phyloP scores from a whole-genome alignment of 352 stramenopile species.

The Pythium phragmiticola region DNA sequence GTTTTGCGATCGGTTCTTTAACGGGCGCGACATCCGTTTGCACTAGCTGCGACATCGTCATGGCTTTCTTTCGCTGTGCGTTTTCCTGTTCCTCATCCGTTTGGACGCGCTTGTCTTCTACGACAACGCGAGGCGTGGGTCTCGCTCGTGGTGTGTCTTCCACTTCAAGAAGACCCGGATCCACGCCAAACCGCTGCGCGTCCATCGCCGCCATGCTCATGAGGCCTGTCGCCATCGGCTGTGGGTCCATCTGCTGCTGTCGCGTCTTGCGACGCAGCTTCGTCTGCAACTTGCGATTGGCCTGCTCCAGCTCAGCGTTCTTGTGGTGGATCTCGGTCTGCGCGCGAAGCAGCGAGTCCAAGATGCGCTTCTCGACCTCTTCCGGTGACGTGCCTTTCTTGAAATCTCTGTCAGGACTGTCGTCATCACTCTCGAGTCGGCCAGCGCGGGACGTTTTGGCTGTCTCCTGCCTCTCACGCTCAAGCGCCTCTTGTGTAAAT shows the following conservation, averaged over 20 bases:
- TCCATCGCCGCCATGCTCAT: constrained; percentile 63
- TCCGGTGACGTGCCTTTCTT: constrained; percentile 20
- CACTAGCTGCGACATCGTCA: constrained; percentile 24
- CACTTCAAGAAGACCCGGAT: constrained; percentile 35
- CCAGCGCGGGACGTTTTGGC: constrained; percentile 36
- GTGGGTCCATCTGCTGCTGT: constrained; percentile 24
- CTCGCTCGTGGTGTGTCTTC: constrained; percentile 6
- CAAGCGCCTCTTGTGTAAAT: constrained; percentile 59
- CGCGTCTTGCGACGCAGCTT: constrained; percentile 46
- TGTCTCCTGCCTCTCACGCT: constrained; percentile 35
- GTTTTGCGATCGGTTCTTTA: background rate
- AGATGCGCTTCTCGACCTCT: constrained; percentile 54
- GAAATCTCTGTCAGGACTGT: background rate
- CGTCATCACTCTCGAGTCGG: constrained; percentile 50
- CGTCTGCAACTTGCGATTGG: constrained; percentile 57
- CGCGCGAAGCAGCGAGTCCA: constrained; percentile 57
- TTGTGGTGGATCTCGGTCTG: constrained; percentile 66
- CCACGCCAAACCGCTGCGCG: constrained; percentile 58
- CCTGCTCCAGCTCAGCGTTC: constrained; percentile 49
- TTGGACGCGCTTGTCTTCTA: constrained; percentile 60
- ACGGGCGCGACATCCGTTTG: constrained; percentile 28
- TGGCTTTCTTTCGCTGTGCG: background rate
- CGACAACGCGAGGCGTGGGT: background rate
- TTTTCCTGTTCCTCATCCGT: constrained; percentile 42
- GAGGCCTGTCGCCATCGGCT: constrained; percentile 26